phyloP scores from a whole-genome alignment of 164 flowering plant genomes.

The Piper betle region DNA sequence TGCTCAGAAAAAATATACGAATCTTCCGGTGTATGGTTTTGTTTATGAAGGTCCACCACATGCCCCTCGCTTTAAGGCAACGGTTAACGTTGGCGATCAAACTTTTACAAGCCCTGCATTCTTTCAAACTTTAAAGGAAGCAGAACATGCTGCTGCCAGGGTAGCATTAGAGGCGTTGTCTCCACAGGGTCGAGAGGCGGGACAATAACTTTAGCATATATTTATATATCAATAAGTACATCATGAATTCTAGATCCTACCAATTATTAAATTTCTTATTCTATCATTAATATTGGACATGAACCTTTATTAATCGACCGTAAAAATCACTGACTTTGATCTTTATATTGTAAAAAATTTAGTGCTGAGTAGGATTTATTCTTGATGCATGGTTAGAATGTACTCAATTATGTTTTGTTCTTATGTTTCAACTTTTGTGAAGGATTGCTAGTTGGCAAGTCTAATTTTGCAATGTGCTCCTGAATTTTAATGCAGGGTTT shows the following conservation, averaged over 20 bases:
- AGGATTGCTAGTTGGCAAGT: not conserved
- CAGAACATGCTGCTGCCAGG: constrained; percentile 72
- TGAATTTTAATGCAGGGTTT: constrained; percentile 21
- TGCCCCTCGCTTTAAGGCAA: constrained; percentile 42
- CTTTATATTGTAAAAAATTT: not conserved
- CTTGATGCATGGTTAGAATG: not conserved
- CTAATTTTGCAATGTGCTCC: not conserved
- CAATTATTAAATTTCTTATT: not conserved
- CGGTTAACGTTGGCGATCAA: constrained; percentile 44
- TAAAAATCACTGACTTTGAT: not conserved
- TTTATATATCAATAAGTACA: not conserved
- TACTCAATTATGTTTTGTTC: not conserved
- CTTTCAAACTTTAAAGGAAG: constrained; percentile 45
- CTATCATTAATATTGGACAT: not conserved
- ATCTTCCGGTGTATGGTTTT: constrained; percentile 36
- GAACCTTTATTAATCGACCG: not conserved
- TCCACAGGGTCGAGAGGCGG: constrained; percentile 34
- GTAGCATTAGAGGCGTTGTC: constrained; percentile 43
- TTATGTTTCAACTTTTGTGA: too few relatives aligned
- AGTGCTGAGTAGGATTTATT: not conserved
- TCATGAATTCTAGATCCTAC: not conserved
- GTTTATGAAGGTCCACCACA: constrained; percentile 53
- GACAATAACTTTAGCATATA: not conserved
- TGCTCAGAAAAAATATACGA: constrained; percentile 33
- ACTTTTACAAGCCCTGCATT: constrained; percentile 37